Evolutionary conservation across 179 eudicot species (phyloP), one percentile per base, ranked within the genome.

Genomic region (Monotropa hypopitys): DNA sequence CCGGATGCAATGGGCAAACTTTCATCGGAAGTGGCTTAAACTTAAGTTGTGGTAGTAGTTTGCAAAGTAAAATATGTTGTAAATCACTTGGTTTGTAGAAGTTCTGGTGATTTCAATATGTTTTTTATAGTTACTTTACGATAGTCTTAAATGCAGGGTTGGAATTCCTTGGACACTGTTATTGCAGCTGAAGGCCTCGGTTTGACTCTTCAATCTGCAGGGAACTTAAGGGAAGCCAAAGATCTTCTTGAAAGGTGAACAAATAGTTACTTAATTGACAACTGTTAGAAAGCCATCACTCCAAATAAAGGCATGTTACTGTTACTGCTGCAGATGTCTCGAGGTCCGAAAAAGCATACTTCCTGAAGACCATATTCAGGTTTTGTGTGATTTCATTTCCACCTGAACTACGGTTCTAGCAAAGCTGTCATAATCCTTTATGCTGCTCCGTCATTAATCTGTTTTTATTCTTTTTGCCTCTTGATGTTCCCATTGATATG

Each of bases 351-450:
- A 81, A 81, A 79, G 72, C 26, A 82, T 95, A 75, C 96, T 93
- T 77, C 89, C 94, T 65, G 83, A 87, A 83, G 89, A 88, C 78
- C 93, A 95, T 87, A 87, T 93, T 83, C 97, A 95, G 99, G 98
- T 93, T 68, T 38, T 82, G 30, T 30, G 46, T 49, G 65, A 69
- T 79, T 68, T 74, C n/a, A 59, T 63, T 73, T 9, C 20, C 42
- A 72, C 72, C 16, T 57, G 57, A 45, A 54, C 7, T 45, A 78
- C 43, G 63, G n/a, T 72, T 57, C 32, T n/a, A 42, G 38, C 42
- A 42, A 28, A 43, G 30, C 33, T 54, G 18, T 40, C 68, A 56
- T 63, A n/a, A n/a, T n/a, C n/a, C n/a, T n/a, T n/a, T 51, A 61
- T 75, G 70, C 28, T 26, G 70, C 43, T 75, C 53, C 35, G 0